Evolutionary conservation across 2,329 filamentous ascomycete species (phyloP).

Genomic region (Elsinoe perseae): DNA sequence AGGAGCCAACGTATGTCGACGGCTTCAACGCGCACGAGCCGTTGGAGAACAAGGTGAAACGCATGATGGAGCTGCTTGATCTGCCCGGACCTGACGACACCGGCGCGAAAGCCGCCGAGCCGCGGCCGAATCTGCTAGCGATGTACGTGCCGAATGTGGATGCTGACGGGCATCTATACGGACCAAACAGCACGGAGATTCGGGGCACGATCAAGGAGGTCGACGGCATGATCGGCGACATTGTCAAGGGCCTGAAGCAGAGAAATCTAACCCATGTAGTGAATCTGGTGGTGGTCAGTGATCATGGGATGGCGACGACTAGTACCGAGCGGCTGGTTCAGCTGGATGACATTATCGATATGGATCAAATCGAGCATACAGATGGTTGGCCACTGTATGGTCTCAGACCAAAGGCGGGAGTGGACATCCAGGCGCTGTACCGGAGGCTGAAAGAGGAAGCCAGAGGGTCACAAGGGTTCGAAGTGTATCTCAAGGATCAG

Average conservation of each 20-base stretch:
- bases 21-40: constrained; percentile 72
- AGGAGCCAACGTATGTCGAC: constrained; percentile 74
- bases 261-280: constrained; percentile 84
- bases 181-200: constrained; percentile 92
- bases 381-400: constrained; percentile 95
- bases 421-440: constrained; percentile 62
- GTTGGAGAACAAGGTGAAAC: constrained; percentile 65
- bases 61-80: constrained; percentile 78
- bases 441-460: constrained; percentile 49
- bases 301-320: constrained; percentile 97
- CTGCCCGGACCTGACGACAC: constrained; percentile 61
- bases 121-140: constrained; percentile 82
- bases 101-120: constrained; percentile 35
- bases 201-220: constrained; percentile 66
- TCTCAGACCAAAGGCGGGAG: constrained; percentile 65
- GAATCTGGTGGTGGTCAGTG: constrained; percentile 91
- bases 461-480: constrained; percentile 57
- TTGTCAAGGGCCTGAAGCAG: constrained; percentile 67
- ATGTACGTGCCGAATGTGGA: constrained; percentile 95
- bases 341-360: constrained; percentile 79
- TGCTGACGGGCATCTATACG: constrained; percentile 74
- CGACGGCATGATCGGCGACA: constrained; percentile 69
- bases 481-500: constrained; percentile 77
- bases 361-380: constrained; percentile 66
- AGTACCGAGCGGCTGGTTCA: constrained; percentile 73